Evolutionary conservation across 2,329 filamentous ascomycete genomes (phyloP), one percentile per base, ranked within the genome.

Genomic region (Parafenestella ontariensis): DNA sequence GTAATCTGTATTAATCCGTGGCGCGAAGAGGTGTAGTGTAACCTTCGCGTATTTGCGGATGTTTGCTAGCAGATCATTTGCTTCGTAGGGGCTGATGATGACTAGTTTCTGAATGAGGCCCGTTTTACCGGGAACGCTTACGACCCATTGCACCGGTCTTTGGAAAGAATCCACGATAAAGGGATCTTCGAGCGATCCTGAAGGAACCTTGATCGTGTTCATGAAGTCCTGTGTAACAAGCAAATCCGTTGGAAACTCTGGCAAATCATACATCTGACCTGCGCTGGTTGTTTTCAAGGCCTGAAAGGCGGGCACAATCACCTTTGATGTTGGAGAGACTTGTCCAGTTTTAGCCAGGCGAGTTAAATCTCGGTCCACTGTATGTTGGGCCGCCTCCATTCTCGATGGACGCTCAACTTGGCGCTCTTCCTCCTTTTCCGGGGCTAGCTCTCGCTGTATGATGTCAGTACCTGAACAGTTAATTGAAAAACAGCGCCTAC

Each of bases 81-180:
- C 87, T 59, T 91, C 89, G 24, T 72, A 83, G 0, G 85, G 84
- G 58, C 85, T 89, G 62, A 89, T 77, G 20, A 89, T 71, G 0
- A 89, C 55, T n/a, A 86, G 46, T 1, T 51, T 18, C 3, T 46
- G 28, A 13, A 59, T 29, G 3, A 0, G 34, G 9, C 15, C 23
- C 8, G 17, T 18, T 6, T 21, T 9, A 3, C 41, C 8, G 64
- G 15, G 61, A 5, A 59, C 60, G 0, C 77, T 80, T 67, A 81
- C 56, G 3, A 88, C 55, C 81, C 83, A 88, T 13, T 85, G 79
- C 0, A 86, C 83, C 0, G 81, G 77, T 0, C 85, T 75, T 40
- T 84, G 77, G 58, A 79, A 88, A 0, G 69, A 62, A 55, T 88
- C 83, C 0, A 75, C 62, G 5, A 49, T 18, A 18, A 58, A 59